Evolutionary conservation across 2,329 filamentous ascomycete species (phyloP).

Genomic region (Ceratocystis harringtonii): DNA sequence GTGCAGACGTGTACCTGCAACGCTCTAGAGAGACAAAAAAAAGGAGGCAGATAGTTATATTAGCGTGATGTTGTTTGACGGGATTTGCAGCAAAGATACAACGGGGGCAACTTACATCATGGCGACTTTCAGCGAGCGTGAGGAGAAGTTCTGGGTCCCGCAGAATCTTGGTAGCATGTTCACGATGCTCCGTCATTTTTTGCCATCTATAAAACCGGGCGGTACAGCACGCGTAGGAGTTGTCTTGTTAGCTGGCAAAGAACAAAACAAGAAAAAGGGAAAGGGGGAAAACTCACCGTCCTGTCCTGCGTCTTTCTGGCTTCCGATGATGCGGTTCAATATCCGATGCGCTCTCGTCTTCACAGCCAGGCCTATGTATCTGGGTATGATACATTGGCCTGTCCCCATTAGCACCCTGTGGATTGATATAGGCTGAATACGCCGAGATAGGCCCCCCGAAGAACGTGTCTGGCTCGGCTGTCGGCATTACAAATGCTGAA

Average conservation of each 20-base stretch:
- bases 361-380: too few relatives aligned
- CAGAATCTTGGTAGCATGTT: conserved; percentile 28
- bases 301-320: too few relatives aligned
- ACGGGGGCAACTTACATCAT: conserved; percentile 32
- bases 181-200: neutral
- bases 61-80: neutral
- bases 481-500: too few relatives aligned
- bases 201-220: neutral
- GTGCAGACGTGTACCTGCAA: conserved; percentile 39
- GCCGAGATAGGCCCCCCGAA: too few relatives aligned
- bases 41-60: neutral
- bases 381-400: too few relatives aligned
- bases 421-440: too few relatives aligned
- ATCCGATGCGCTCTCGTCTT: too few relatives aligned
- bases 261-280: neutral
- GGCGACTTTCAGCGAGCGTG: conserved; percentile 40
- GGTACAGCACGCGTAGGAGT: neutral
- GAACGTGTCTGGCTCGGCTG: too few relatives aligned
- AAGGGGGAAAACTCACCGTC: neutral
- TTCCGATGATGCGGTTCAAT: too few relatives aligned
- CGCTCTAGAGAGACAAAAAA: conserved; percentile 29
- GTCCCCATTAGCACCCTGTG: too few relatives aligned
- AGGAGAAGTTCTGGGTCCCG: conserved; percentile 43
- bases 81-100: neutral
- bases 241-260: neutral